Percentiles rank a stretch among this genome's conserved stretches.
Evolutionary conservation across 768 basidiomycete genomes (phyloP).

Genomic region (Russula brevipes): DNA sequence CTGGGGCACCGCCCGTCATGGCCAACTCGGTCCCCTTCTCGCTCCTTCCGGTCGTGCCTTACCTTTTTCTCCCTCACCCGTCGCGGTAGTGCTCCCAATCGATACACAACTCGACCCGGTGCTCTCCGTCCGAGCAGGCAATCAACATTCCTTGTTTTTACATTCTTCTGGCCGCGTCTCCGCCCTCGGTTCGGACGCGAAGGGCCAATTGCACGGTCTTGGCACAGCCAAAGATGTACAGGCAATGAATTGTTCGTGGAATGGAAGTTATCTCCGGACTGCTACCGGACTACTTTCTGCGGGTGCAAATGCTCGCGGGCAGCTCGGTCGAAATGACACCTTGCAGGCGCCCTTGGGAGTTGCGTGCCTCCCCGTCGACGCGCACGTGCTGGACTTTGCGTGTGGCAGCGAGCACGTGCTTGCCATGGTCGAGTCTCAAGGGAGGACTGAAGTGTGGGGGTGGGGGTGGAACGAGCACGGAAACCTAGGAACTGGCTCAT

Average conservation of each 20-base stretch:
- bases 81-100: slow-evolving; percentile 32
- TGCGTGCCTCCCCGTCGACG: slow-evolving; percentile 33
- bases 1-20: slow-evolving; percentile 84
- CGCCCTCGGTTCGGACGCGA: slow-evolving; percentile 65
- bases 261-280: slow-evolving; percentile 55
- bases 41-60: slow-evolving; percentile 27
- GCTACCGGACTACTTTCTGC: slow-evolving; percentile 40
- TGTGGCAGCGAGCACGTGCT: slow-evolving; percentile 89
- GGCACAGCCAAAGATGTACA: slow-evolving; percentile 28
- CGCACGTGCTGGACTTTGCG: slow-evolving; percentile 24
- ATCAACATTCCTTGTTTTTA: slow-evolving; percentile 49
- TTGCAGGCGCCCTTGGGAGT: slow-evolving; percentile 21
- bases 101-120: slow-evolving; percentile 25
- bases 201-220: slow-evolving; percentile 54
- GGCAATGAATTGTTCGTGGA: slow-evolving; percentile 67
- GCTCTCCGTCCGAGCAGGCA: slow-evolving; percentile 39
- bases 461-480: slow-evolving; percentile 99
- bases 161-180: slow-evolving; percentile 43
- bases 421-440: slow-evolving; percentile 24
- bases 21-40: slow-evolving; percentile 59
- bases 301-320: slow-evolving; percentile 55
- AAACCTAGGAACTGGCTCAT: slow-evolving; percentile 70
- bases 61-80: slow-evolving; percentile 33
- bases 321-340: slow-evolving; percentile 47
- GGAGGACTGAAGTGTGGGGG: slow-evolving; percentile 48